Evolutionary conservation across 108 stramenopile species (phyloP), one percentile per base, ranked within the genome.

Genomic region (Pseudonitzschia multistriata): DNA sequence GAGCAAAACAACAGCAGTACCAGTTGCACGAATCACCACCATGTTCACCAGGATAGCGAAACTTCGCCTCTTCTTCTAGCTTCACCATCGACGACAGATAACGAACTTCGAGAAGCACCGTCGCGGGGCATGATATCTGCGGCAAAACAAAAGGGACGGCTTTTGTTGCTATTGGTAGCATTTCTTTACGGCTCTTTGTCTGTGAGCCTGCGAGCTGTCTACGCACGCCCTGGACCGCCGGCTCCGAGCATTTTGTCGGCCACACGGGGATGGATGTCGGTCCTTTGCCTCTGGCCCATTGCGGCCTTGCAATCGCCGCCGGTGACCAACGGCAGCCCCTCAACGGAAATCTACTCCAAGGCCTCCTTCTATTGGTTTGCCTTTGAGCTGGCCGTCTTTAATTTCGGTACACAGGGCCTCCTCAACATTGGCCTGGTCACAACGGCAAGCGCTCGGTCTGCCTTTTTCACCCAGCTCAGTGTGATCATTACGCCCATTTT

Each of bases 401-500:
- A 87, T 55, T 79, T 81, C 71, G 82, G 75, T 17, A 80, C 87
- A 10, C 81, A 87, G 70, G 83, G 75, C 7, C 72, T 88, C 29
- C 53, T 83, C 39, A 83, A 70, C 50, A 66, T 84, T 6, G 87
- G 87, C 2, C 62, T 88, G 0, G 57, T 83, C 15, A 57, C 67
- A 15, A 83, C 76, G 53, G 65, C 80, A n/a, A 78, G 81, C 47
- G 84, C 87, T 0, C 55, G 87, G 40, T 84, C 84, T 19, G 62
- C 84, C 53, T 88, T 88, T 62, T 79, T 88, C 10, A 83, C 79
- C 28, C 87, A 88, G 74, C 78, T 77, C 13, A 83, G 81, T 49
- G 84, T 88, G 11, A 83, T 88, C 22, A 77, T 85, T 71, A 88
- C 87, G 4, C 87, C 87, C 13, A 60, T 82, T 14, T 74, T 88